A percentile compares a stretch with the other conserved stretches of the same genome.
These are phyloP conservation scores for Tetracentron sinense DNA, from an alignment of 164 flowering plant genomes.

Conservation along the genomic window DNA sequence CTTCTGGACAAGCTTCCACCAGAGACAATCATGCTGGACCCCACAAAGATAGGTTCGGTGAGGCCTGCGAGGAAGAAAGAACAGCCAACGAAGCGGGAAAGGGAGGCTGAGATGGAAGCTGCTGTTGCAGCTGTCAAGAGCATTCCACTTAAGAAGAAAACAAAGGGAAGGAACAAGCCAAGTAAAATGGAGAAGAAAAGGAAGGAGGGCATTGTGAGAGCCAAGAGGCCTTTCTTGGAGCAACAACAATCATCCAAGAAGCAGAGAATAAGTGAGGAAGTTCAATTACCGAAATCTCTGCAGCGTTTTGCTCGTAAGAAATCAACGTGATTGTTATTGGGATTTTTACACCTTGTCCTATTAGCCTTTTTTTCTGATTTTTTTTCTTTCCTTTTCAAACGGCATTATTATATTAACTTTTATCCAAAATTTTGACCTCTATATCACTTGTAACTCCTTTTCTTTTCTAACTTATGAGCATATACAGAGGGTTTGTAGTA, in stretches of 20 bases:
- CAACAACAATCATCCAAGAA: constrained; percentile 38
- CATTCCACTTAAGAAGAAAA: constrained; percentile 51
- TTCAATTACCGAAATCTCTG: constrained; percentile 47
- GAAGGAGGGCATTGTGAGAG: constrained; percentile 44
- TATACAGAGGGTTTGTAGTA: no score
- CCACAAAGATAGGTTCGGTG: constrained; percentile 65
- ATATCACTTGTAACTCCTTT: no score
- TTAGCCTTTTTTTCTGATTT: neutral
- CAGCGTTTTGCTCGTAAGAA: constrained; percentile 56
- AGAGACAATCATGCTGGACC: constrained; percentile 85
- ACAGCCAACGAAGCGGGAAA: constrained; percentile 50
- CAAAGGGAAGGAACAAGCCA: constrained; percentile 85
- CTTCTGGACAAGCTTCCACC: constrained; percentile 95
- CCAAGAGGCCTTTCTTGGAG: constrained; percentile 74
- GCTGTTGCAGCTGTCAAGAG: constrained; percentile 58
- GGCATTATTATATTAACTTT: no score
- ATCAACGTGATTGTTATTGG: neutral
- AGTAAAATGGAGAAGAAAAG: constrained; percentile 61
- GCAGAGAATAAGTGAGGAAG: constrained; percentile 38
- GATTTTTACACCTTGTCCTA: no score
- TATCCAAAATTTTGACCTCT: no score
- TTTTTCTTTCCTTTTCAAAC: neutral
- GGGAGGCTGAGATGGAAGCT: constrained; percentile 69
- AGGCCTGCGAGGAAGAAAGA: constrained; percentile 51
- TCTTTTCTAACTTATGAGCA: no score